Base-by-base conservation (phyloP, 352 stramenopile genomes). In the Globisporangium parvum region DNA sequence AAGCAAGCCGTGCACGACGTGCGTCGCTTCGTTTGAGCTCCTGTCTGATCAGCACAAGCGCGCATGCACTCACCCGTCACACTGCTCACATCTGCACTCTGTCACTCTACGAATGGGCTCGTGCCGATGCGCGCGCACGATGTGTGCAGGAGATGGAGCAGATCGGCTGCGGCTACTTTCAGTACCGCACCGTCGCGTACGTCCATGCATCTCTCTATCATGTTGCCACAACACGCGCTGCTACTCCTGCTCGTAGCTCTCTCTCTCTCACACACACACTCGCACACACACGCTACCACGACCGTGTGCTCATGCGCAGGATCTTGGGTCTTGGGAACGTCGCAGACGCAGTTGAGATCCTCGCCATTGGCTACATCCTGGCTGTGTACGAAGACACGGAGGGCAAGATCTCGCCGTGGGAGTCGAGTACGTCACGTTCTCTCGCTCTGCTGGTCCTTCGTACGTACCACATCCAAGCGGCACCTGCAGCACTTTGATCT, bases 351-450 rank as follows among this genome's bases (percentile, higher is more conserved):
- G 87, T 96, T 17, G 88, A 97, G 67, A 91, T 97, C 59, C 72
- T 96, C 17, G 83, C 81, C 41, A 93, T 96, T 47, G 87, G 88
- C 12, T 97, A 95, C 62, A 95, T 97, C 44, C 55, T 97, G 39
- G 85, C 74, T 0, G 76, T 87, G 0, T 88, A 88, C 51, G 78
- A 87, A 64, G 72, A 87, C 40, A 70, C 68, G 0, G 77, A 90
- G 49, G 75, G 75, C 10, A 66, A 60, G 12, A 82, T 91, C 56
- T 84, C 78, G 1, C 60, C 78, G n/a, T 91, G 72, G 78, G 63
- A 91, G 55, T 87, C 77, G 15, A 92, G 79, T 89, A 63, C 40
- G 72, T 80, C 18, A 28, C 5, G 9, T 10, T 51, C 11, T 12
- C 31, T 37, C 12, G 15, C 51, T n/a, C 35, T 31, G 26, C 26